Percentiles rank a stretch among this genome's conserved stretches.
These are phyloP conservation scores for Symbiodinium natans DNA, from an alignment of 73 alveolate species.

Conservation along the genomic window DNA sequence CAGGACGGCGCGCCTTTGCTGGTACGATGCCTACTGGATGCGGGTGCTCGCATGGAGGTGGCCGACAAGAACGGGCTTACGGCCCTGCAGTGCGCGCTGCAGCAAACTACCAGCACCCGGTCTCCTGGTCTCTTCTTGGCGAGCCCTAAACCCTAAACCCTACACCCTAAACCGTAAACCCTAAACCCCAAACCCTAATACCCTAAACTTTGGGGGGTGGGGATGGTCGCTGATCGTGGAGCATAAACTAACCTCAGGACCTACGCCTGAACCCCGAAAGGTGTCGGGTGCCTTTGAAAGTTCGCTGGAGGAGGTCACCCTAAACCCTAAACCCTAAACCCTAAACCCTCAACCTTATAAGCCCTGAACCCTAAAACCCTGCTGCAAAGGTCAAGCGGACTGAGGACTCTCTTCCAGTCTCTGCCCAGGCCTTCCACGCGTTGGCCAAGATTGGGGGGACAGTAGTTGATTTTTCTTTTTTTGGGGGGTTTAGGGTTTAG, in stretches of 20 bases:
- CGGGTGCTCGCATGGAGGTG: conserved; percentile 7
- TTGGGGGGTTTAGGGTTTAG: not conserved
- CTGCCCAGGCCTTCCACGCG: not conserved
- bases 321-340: not conserved
- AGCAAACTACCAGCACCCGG: not conserved
- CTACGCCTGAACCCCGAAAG: no score
- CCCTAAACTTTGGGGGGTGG: no score
- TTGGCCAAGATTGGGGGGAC: no score
- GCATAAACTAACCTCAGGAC: no score
- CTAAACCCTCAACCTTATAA: not conserved
- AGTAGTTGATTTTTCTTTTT: no score
- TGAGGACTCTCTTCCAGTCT: not conserved
- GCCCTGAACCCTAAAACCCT: not conserved
- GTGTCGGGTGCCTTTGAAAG: no score
- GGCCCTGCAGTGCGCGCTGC: not conserved
- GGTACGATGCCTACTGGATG: not conserved
- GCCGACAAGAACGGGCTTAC: not conserved
- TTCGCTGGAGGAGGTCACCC: no score
- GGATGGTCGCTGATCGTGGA: no score
- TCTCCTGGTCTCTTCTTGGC: no score
- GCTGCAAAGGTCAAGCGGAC: not conserved
- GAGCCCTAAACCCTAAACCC: no score
- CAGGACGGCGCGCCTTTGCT: not conserved
- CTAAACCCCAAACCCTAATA: no score
- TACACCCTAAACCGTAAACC: no score